Percentiles rank a stretch among this genome's conserved stretches.
Evolutionary conservation across 768 basidiomycete species (phyloP).

Genomic region (Pleurotus cornucopiae): DNA sequence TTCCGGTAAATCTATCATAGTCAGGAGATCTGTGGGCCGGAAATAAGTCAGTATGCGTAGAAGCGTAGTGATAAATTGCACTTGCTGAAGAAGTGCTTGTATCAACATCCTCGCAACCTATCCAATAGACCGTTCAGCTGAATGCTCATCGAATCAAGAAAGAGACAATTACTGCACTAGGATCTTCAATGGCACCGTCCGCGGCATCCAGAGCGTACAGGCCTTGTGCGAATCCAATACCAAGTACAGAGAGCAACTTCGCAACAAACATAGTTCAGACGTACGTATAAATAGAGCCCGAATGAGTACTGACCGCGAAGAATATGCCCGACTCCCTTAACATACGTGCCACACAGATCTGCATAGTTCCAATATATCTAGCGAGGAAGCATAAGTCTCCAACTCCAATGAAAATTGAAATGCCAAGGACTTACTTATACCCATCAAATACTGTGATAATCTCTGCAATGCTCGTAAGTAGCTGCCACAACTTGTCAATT

Average conservation of each 20-base stretch:
- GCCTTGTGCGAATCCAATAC: slow-evolving; percentile 81
- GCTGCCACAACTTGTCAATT: background rate
- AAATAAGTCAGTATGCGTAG: background rate
- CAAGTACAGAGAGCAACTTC: slow-evolving; percentile 78
- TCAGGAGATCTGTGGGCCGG: slow-evolving; percentile 51
- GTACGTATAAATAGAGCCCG: background rate
- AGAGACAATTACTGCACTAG: slow-evolving; percentile 34
- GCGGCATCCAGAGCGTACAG: slow-evolving; percentile 89
- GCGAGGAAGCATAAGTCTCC: slow-evolving; percentile 1
- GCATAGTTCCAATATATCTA: slow-evolving; percentile 88
- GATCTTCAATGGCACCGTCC: slow-evolving; percentile 66
- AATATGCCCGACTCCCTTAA: slow-evolving; percentile 90
- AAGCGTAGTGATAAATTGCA: background rate
- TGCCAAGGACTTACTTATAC: slow-evolving; percentile 49
- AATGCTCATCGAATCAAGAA: background rate
- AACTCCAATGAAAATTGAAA: background rate
- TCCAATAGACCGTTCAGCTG: background rate
- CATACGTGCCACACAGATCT: slow-evolving; percentile 92
- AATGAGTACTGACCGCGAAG: slow-evolving; percentile 62
- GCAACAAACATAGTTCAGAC: background rate
- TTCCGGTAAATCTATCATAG: slow-evolving; percentile 51
- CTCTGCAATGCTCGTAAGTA: slow-evolving; percentile 35
- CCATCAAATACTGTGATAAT: slow-evolving; percentile 80
- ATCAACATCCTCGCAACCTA: slow-evolving; percentile 71
- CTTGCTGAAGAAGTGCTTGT: slow-evolving; percentile 80